Percentiles rank a stretch among this genome's conserved stretches.
These are phyloP conservation scores for grape (Vitis vinifera) DNA, from an alignment of 164 flowering plant species.

Conservation along the genomic window ASM3070453v1 NC_081811.1:27560501-27561000, in stretches of 20 bases:
- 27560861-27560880: slow-evolving; percentile 53
- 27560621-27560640: neutral
- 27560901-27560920: slow-evolving; percentile 73
- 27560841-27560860: slow-evolving; percentile 57
- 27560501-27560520: neutral
- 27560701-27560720: neutral
- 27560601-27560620: too few species aligned
- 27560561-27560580: slow-evolving; percentile 3
- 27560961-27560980: slow-evolving; percentile 66
- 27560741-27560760: slow-evolving; percentile 7
- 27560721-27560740: neutral
- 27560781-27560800: slow-evolving; percentile 39
- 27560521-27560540: slow-evolving; percentile 1
- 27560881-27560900: slow-evolving; percentile 68
- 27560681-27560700: neutral
- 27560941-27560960: slow-evolving; percentile 76
- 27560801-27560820: slow-evolving; percentile 55
- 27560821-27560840: slow-evolving; percentile 48
- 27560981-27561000: slow-evolving; percentile 57
- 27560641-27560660: slow-evolving; percentile 7
- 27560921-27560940: slow-evolving; percentile 66
- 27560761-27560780: slow-evolving; percentile 48
- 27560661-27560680: slow-evolving; percentile 21
- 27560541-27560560: slow-evolving; percentile 10
- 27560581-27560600: neutral